Conservation (phyloP, 352 stramenopile species). For the Phytophthora pluvialis region DNA sequence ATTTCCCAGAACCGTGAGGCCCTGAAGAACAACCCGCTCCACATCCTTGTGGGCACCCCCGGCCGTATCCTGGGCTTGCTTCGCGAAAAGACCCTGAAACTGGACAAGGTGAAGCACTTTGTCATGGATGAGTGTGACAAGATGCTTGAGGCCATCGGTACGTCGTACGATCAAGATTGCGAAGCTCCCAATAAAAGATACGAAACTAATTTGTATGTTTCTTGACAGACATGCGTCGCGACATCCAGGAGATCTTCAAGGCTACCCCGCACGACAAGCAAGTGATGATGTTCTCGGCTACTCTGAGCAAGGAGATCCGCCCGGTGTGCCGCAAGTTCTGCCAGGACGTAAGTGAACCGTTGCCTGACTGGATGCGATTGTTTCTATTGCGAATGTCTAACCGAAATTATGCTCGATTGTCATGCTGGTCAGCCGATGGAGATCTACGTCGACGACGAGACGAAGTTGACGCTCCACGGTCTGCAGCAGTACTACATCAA, state of each 20-base stretch:
- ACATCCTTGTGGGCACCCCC: constrained; percentile 99
- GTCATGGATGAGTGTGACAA: constrained; percentile 99
- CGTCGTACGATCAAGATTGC: constrained; percentile 21
- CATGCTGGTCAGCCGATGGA: constrained; percentile 92
- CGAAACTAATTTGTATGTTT: constrained; percentile 1
- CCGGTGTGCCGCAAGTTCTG: constrained; percentile 99
- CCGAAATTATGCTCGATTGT: not conserved
- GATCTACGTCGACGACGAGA: constrained; percentile 99
- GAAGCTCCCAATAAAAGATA: not conserved
- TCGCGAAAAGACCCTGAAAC: constrained; percentile 96
- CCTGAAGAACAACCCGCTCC: constrained; percentile 96
- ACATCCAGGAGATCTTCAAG: constrained; percentile 99
- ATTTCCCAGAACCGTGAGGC: constrained; percentile 96
- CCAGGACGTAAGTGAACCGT: constrained; percentile 90
- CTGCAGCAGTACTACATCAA: constrained; percentile 99
- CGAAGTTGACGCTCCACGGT: constrained; percentile 99
- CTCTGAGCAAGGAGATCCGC: constrained; percentile 98
- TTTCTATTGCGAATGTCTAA: not conserved
- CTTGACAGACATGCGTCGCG: constrained; percentile 95
- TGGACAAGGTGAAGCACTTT: constrained; percentile 99
- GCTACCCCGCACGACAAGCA: constrained; percentile 99
- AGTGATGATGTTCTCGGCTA: constrained; percentile 99
- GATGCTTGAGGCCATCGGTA: constrained; percentile 97
- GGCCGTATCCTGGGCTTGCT: constrained; percentile 93
- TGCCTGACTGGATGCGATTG: constrained; percentile 1